Percentiles rank a stretch among this genome's conserved stretches.
These are phyloP conservation scores for Xylariaceae sp. DNA, from an alignment of 2,329 filamentous ascomycete genomes.

Conservation along the genomic window DNA sequence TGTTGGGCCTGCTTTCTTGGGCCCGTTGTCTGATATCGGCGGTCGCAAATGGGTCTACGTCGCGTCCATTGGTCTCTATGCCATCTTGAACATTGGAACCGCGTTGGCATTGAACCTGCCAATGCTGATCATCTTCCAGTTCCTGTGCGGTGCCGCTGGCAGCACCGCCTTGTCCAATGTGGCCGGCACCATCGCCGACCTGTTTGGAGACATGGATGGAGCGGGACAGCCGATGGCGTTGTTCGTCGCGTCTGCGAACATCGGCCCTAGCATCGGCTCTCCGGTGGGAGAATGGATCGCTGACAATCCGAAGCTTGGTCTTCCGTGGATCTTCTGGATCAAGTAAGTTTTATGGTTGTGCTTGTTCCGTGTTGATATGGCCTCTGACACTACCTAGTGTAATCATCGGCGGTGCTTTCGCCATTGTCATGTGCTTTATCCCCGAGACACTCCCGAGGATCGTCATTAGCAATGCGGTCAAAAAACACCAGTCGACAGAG, in stretches of 20 bases:
- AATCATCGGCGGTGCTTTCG: constrained; percentile 33
- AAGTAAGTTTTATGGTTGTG: constrained; percentile 21
- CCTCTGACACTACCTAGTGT: constrained; percentile 19
- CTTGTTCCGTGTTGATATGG: neutral
- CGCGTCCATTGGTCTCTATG: constrained; percentile 29
- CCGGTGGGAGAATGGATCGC: constrained; percentile 35
- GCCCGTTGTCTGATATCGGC: constrained; percentile 37
- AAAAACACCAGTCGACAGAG: constrained; percentile 25
- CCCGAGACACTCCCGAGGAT: constrained; percentile 37
- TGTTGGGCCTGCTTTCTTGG: constrained; percentile 36
- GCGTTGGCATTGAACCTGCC: constrained; percentile 31
- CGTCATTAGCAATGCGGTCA: constrained; percentile 31
- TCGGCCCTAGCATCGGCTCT: constrained; percentile 35
- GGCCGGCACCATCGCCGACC: constrained; percentile 30
- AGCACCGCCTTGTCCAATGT: constrained; percentile 33
- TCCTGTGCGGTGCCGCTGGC: constrained; percentile 30
- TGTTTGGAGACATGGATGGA: constrained; percentile 32
- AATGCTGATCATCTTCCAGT: constrained; percentile 35
- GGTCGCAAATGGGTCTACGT: constrained; percentile 42
- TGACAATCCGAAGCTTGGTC: constrained; percentile 30
- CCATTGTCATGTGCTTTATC: constrained; percentile 31
- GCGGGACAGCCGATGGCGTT: constrained; percentile 39
- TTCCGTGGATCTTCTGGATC: constrained; percentile 38
- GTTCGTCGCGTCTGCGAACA: constrained; percentile 36
- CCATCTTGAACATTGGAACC: constrained; percentile 31